phyloP scores from a whole-genome alignment of 129 eudicot species.

The Flaveria trinervia region DNA sequence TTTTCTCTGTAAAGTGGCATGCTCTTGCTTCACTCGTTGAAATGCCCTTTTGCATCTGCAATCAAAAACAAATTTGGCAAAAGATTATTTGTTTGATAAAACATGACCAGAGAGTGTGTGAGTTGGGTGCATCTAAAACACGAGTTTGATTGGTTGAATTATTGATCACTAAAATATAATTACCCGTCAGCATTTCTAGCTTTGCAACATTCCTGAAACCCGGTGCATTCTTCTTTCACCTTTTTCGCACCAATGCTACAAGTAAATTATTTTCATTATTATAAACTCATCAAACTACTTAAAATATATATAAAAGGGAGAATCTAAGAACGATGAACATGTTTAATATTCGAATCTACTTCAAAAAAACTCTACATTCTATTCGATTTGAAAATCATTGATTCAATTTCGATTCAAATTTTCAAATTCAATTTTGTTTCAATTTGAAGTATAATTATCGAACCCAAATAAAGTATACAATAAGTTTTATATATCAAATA shows the following conservation, averaged over 20 bases:
- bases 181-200: slow-evolving; percentile 70
- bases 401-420: too few relatives aligned
- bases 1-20: slow-evolving; percentile 58
- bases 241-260: slow-evolving; percentile 85
- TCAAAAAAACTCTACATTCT: too few relatives aligned
- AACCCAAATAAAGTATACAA: too few relatives aligned
- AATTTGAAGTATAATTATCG: too few relatives aligned
- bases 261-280: slow-evolving; percentile 14
- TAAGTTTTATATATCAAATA: too few relatives aligned
- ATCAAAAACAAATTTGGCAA: background rate
- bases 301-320: too few relatives aligned
- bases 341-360: too few relatives aligned
- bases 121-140: too few relatives aligned
- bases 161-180: slow-evolving; percentile 21
- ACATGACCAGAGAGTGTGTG: background rate
- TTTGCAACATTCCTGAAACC: slow-evolving; percentile 59
- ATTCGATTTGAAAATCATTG: too few relatives aligned
- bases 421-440: too few relatives aligned
- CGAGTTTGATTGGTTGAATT: background rate
- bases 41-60: slow-evolving; percentile 67
- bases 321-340: too few relatives aligned
- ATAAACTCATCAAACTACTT: background rate
- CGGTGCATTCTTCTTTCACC: slow-evolving; percentile 55
- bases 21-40: slow-evolving; percentile 71
- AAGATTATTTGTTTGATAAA: background rate